Base-by-base conservation (phyloP, 495 filamentous ascomycete genomes). In the Neurospora sp. region DNA sequence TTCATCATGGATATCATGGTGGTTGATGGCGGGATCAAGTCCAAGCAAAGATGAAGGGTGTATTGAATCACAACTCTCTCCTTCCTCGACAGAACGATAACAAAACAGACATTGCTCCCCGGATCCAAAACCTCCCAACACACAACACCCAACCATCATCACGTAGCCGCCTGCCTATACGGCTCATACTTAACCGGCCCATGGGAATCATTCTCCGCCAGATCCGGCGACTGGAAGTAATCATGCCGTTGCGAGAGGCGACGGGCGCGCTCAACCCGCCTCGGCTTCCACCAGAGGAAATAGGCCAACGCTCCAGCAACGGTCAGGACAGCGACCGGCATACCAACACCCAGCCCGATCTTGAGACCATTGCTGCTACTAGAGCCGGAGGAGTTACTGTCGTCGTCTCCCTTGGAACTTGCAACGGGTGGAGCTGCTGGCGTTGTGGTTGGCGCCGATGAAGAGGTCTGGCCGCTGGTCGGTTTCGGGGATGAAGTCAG, bases 291-390 rank as follows among this genome's bases (percentile, higher is more conserved):
- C 69, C 66, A 71, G 16, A 70, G 54, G 23, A 74, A 20, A 31
- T 39, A 74, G 16, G 71, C 44, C 20, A 74, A 23, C 31, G 42
- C 10, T 39, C 35, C 70, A 3, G 35, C 39, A 18, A 71, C 10
- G 8, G 46, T 66, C 5, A 73, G 1, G 3, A 42, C 70, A 3
- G 39, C 75, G 16, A 74, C 3, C 16, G 40, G 23, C 8, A 73
- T 37, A 5, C 73, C 75, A 8, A 75, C 73, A 14, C 46, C 74
- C 8, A 76, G 31, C 11, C 75, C 75, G 14, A 75, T 70, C 35
- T 40, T 75, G 41, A 62, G 62, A 4, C 27, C 46, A 12, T 20
- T 62, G 27, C 66, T 39, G 6, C 42, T 71, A 18, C 31, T 23
- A 20, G 49, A 69, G 18, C 35, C 20, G 20, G 49, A 62, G 20